phyloP scores from a whole-genome alignment of 179 eudicot genomes.

The Drosera spatulata region DNA sequence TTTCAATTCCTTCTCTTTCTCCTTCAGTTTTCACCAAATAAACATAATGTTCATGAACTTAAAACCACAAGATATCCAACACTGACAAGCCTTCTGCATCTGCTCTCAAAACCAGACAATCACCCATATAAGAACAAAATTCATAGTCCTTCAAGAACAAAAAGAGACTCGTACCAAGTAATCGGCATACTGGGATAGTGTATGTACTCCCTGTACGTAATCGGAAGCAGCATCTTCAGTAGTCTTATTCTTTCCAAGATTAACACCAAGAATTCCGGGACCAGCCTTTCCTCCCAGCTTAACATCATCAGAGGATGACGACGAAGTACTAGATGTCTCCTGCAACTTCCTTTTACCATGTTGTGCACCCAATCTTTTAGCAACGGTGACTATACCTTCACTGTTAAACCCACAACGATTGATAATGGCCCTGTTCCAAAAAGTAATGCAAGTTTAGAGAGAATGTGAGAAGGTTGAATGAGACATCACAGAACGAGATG shows the following conservation, averaged over 20 bases:
- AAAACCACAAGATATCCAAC: too few species aligned
- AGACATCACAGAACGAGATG: too few species aligned
- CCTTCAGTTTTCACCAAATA: too few species aligned
- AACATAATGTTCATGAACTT: too few species aligned
- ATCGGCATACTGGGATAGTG: conserved; percentile 95
- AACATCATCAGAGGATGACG: conserved; percentile 53
- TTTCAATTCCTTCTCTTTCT: too few species aligned
- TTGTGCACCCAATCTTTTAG: conserved; percentile 91
- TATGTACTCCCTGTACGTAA: conserved; percentile 99
- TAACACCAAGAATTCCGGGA: conserved; percentile 98
- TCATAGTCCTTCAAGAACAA: not conserved
- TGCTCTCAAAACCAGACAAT: too few species aligned
- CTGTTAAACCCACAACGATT: conserved; percentile 98
- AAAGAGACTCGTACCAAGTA: conserved; percentile 61
- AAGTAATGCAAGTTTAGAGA: not conserved
- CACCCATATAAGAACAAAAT: not conserved
- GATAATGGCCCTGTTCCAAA: conserved; percentile 77
- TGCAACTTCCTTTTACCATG: conserved; percentile 96
- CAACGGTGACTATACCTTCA: conserved; percentile 94
- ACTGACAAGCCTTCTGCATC: not conserved
- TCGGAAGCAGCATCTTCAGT: conserved; percentile 98
- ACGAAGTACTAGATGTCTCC: conserved; percentile 71
- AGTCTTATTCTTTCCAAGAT: conserved; percentile 92
- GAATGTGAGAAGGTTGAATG: conserved; percentile 2
- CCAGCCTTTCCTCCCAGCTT: conserved; percentile 97